A percentile compares a stretch with the other conserved stretches of the same genome.
phyloP scores from a whole-genome alignment of 176 grass and related monocot species.

The Typha latifolia region DNA sequence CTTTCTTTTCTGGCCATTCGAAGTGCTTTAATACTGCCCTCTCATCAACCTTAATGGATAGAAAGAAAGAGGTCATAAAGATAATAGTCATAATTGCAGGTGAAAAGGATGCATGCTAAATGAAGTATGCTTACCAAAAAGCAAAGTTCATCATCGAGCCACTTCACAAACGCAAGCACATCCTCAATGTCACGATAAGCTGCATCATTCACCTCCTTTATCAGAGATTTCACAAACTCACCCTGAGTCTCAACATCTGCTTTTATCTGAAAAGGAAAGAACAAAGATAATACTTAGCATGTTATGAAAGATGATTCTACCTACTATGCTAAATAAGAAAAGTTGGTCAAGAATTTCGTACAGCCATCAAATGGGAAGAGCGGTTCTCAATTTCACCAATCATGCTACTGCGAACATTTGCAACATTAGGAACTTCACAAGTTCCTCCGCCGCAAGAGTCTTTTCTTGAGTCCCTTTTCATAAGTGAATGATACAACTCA shows the following conservation, averaged over 20 bases:
- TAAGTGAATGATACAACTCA: conserved; percentile 96
- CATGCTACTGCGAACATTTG: conserved; percentile 86
- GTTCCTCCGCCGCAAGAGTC: conserved; percentile 68
- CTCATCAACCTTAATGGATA: conserved; percentile 71
- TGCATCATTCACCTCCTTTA: conserved; percentile 97
- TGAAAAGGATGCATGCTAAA: too few species aligned
- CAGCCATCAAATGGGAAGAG: conserved; percentile 85
- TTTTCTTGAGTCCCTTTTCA: conserved; percentile 90
- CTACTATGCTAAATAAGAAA: neutral
- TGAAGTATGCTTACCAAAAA: conserved; percentile 56
- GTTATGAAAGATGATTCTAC: neutral
- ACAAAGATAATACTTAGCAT: neutral
- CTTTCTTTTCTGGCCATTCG: conserved; percentile 97
- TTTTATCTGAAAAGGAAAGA: conserved; percentile 58
- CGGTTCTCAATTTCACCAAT: conserved; percentile 99
- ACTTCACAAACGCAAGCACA: conserved; percentile 97
- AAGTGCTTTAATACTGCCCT: conserved; percentile 97
- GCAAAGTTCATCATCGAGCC: conserved; percentile 96
- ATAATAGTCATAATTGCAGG: too few species aligned
- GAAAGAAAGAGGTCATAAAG: conserved; percentile 10
- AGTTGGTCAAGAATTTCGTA: conserved; percentile 31
- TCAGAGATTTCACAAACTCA: conserved; percentile 94
- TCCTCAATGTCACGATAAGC: conserved; percentile 92
- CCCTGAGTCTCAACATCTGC: conserved; percentile 97
- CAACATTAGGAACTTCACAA: conserved; percentile 57